These are phyloP conservation scores for Talaromyces stipitatus DNA, from an alignment of 495 filamentous ascomycete genomes.

Conservation along the genomic window DNA sequence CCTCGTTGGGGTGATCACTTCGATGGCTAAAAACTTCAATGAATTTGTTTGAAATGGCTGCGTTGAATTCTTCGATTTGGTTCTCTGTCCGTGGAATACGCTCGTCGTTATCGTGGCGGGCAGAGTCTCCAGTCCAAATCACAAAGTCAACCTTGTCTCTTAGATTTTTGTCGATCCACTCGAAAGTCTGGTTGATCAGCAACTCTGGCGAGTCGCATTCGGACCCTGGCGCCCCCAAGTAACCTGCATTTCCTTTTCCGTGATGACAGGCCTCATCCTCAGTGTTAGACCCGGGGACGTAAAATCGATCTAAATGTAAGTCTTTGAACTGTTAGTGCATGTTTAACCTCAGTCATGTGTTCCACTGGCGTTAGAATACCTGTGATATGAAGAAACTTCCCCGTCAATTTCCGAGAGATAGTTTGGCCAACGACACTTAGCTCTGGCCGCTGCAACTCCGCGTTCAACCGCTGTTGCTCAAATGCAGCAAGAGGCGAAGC, in stretches of 20 bases:
- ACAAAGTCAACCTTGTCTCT: slow-evolving; percentile 87
- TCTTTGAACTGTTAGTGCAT: slow-evolving; percentile 42
- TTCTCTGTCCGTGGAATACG: slow-evolving; percentile 61
- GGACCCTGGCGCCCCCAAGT: slow-evolving; percentile 73
- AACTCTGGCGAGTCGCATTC: slow-evolving; percentile 80
- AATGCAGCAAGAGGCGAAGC: background rate
- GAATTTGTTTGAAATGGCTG: slow-evolving; percentile 68
- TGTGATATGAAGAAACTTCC: slow-evolving; percentile 91
- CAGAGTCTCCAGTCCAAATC: slow-evolving; percentile 95
- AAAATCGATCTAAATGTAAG: slow-evolving; percentile 82
- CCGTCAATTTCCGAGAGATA: slow-evolving; percentile 26
- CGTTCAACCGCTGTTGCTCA: slow-evolving; percentile 11
- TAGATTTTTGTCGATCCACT: slow-evolving; percentile 82
- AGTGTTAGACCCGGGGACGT: slow-evolving; percentile 67
- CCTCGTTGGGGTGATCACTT: slow-evolving; percentile 29
- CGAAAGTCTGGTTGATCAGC: slow-evolving; percentile 82
- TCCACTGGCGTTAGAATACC: slow-evolving; percentile 42
- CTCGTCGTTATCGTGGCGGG: slow-evolving; percentile 91
- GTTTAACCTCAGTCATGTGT: background rate
- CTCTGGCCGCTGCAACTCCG: slow-evolving; percentile 4
- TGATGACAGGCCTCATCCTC: slow-evolving; percentile 71
- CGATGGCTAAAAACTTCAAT: slow-evolving; percentile 56
- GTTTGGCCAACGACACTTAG: background rate
- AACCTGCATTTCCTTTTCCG: slow-evolving; percentile 66
- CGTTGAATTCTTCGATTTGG: slow-evolving; percentile 71